Conservation (phyloP, 1,284 basidiomycete species). For the Microbotryum intermedium region DNA sequence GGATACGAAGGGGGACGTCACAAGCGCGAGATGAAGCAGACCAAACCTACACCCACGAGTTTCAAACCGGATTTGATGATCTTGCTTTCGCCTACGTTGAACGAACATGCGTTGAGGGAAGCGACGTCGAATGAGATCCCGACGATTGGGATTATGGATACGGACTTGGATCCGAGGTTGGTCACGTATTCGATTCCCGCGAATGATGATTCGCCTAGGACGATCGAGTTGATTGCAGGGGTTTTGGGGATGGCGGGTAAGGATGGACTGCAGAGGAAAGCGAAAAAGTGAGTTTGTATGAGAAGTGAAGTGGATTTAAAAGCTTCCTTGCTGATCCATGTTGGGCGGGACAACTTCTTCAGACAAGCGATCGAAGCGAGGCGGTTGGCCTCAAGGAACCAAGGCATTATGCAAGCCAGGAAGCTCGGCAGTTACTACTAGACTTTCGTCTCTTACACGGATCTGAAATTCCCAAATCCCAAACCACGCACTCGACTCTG, state of each 20-base stretch:
- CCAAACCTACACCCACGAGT: constrained; percentile 13
- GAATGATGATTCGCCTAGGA: constrained; percentile 87
- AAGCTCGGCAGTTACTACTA: too few species aligned
- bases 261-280: constrained; percentile 50
- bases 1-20: background rate
- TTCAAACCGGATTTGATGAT: constrained; percentile 34
- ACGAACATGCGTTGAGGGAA: constrained; percentile 40
- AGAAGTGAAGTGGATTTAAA: too few species aligned
- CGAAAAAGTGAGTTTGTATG: constrained; percentile 4
- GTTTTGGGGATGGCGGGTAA: constrained; percentile 84
- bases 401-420: too few species aligned
- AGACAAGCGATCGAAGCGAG: too few species aligned
- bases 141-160: constrained; percentile 67
- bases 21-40: background rate
- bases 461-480: too few species aligned
- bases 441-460: too few species aligned
- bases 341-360: too few species aligned
- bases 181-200: constrained; percentile 98
- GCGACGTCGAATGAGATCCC: constrained; percentile 42
- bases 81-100: constrained; percentile 31
- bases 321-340: too few species aligned
- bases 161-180: constrained; percentile 87
- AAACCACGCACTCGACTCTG: too few species aligned
- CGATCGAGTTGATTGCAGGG: constrained; percentile 82
- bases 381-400: too few species aligned